Base-by-base conservation (phyloP, 1,284 basidiomycete genomes). In the Moniliophthora roreri region DNA sequence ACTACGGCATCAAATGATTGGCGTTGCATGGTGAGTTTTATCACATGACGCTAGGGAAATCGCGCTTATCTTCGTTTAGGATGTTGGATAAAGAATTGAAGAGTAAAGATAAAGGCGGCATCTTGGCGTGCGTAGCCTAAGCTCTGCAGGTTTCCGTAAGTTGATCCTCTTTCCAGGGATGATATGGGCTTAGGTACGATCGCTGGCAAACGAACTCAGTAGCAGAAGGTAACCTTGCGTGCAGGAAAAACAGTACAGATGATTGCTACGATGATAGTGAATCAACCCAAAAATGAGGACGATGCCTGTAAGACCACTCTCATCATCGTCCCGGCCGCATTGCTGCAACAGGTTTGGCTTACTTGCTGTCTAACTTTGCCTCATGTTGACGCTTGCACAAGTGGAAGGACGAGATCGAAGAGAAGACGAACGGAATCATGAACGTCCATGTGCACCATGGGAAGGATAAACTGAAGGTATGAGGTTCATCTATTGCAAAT, bases 121-220 rank as follows among this genome's bases (percentile, higher is more conserved):
- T 94, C 58, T 74, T 94, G 16, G 92, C 91, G 72, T 82, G 55
- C 57, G 79, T 73, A 11, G 39, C 46, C n/a, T 32, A 21, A 2
- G 24, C 1, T n/a, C 15, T 20, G 23, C 16, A 42, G 44, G 49
- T 37, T 46, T 57, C 28, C 21, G 49, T 45, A 52, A 55, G 18
- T 49, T 56, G 26, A 58, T 54, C 13, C 32, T 51, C 23, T 10
- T 26, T 21, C 54, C 51, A 84, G 82, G 13, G 94, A 97, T 67
- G 93, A 97, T 65, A 95, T 97, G 93, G 91, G 90, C 69, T 79
- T 92, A 42, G 89, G 89, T 79, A 63, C 2, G 53, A 50, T 20
- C 20, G 10, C 23, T 6, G 8, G 24, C 24, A 15, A 10, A 10
- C 41, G 9, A 13, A 1, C 34, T 52, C 28, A 18, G 40, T 38